A percentile compares a stretch with the other conserved stretches of the same genome.
Evolutionary conservation across 2,329 filamentous ascomycete species (phyloP).

Genomic region (Aspergillus floridensis): DNA sequence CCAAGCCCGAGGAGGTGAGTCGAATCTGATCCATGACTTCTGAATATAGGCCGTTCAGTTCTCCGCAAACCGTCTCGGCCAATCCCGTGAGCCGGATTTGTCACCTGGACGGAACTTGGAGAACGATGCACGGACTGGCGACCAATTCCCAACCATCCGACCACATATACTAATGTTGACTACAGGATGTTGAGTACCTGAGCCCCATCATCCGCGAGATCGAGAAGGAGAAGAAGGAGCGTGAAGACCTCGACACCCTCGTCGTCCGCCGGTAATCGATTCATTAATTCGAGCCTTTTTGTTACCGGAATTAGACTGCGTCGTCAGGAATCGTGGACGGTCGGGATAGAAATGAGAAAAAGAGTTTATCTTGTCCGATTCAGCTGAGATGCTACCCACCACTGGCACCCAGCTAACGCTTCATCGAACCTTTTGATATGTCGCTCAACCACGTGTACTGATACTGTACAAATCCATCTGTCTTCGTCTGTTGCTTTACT

Average conservation of each 20-base stretch:
- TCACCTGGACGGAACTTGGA: conserved; percentile 20
- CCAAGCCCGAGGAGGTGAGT: conserved; percentile 64
- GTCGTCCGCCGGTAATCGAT: conserved; percentile 51
- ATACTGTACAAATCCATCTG: conserved; percentile 44
- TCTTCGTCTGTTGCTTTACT: conserved; percentile 21
- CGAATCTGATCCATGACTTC: conserved; percentile 8
- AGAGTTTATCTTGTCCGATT: conserved; percentile 20
- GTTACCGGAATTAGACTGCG: conserved; percentile 21
- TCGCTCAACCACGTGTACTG: conserved; percentile 34
- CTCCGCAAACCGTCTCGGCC: conserved; percentile 32
- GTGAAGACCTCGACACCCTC: conserved; percentile 66
- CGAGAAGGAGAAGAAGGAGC: conserved; percentile 65
- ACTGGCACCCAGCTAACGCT: conserved; percentile 22
- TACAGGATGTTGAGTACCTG: conserved; percentile 65
- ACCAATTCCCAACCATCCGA: neutral
- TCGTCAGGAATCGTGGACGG: conserved; percentile 17
- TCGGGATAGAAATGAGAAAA: conserved; percentile 21
- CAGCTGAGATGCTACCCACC: conserved; percentile 13
- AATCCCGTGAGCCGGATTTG: conserved; percentile 40
- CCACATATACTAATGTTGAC: conserved; percentile 4
- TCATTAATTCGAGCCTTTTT: conserved; percentile 17
- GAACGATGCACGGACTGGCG: neutral
- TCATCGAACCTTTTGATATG: conserved; percentile 24
- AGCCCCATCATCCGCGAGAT: conserved; percentile 66
- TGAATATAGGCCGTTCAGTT: conserved; percentile 13